Evolutionary conservation across 139 green algal species (phyloP).

Genomic region (Chlorella vulgaris): DNA sequence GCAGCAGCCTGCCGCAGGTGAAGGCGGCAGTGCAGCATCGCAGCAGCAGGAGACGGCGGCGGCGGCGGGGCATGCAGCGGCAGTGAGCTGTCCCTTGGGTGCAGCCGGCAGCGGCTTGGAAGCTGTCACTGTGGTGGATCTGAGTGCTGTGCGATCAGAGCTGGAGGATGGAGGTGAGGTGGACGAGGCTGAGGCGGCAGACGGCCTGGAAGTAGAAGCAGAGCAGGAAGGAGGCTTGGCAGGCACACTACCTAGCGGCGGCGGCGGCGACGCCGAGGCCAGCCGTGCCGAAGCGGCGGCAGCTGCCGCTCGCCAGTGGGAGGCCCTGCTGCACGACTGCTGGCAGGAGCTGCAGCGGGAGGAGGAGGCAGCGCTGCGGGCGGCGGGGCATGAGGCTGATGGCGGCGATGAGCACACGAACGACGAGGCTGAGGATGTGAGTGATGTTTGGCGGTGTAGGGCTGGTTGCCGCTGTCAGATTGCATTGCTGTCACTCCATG

Average conservation of each 20-base stretch:
- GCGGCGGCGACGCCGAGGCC: not conserved
- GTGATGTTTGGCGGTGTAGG: too few species aligned
- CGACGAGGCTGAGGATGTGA: constrained; percentile 23
- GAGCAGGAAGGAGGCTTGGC: constrained; percentile 13
- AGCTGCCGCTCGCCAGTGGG: constrained; percentile 59
- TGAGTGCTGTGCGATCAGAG: constrained; percentile 13
- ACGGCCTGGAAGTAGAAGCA: constrained; percentile 28
- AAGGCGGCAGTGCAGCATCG: too few species aligned
- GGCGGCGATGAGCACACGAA: not conserved
- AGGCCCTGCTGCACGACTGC: constrained; percentile 55
- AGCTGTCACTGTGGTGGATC: constrained; percentile 17
- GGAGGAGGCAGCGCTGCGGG: constrained; percentile 45
- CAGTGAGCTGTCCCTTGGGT: constrained; percentile 16
- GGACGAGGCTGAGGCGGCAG: constrained; percentile 45
- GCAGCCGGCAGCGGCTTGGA: constrained; percentile 39
- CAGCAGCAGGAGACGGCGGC: not conserved
- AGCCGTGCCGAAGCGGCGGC: constrained; percentile 43
- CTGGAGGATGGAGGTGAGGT: constrained; percentile 49
- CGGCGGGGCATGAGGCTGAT: constrained; percentile 2
- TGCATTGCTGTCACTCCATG: too few species aligned
- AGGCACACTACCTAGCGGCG: not conserved
- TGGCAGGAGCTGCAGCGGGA: constrained; percentile 62
- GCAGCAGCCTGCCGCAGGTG: not conserved
- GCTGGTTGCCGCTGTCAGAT: not conserved
- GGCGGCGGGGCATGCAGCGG: not conserved